Evolutionary conservation across 139 green algal species (phyloP).

Genomic region (Chlorella sorokiniana): DNA sequence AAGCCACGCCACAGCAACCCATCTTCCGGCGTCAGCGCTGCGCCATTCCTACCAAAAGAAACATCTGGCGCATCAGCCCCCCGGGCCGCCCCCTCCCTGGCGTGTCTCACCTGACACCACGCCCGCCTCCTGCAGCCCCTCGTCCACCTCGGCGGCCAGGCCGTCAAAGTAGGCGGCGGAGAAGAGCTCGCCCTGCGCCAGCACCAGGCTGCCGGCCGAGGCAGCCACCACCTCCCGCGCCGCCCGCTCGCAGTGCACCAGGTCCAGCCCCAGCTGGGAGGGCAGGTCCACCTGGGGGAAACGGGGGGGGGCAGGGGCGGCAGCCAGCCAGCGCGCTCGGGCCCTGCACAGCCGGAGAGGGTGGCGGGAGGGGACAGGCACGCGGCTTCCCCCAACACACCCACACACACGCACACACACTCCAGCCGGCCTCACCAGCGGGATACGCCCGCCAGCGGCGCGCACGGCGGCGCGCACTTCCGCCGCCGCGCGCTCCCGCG

Average conservation of each 20-base stretch:
- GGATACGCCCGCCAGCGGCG: slow-evolving; percentile 67
- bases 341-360: no score
- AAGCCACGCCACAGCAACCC: no score
- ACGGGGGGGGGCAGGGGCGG: not conserved
- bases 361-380: no score
- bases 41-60: not conserved
- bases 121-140: slow-evolving; percentile 58
- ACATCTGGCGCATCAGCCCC: not conserved
- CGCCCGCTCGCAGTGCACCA: slow-evolving; percentile 71
- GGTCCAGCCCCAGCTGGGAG: slow-evolving; percentile 77
- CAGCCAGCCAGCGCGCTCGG: no score
- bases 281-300: slow-evolving; percentile 74
- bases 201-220: slow-evolving; percentile 43
- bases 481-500: slow-evolving; percentile 56
- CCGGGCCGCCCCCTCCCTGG: not conserved
- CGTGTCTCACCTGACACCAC: slow-evolving; percentile 16
- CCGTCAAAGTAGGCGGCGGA: slow-evolving; percentile 81
- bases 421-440: slow-evolving; percentile 54
- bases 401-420: not conserved
- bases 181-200: slow-evolving; percentile 88
- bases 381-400: not conserved
- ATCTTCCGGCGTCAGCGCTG: no score
- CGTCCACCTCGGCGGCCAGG: slow-evolving; percentile 83
- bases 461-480: slow-evolving; percentile 62
- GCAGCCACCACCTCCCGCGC: slow-evolving; percentile 46